phyloP scores from a whole-genome alignment of 2,329 filamentous ascomycete genomes.

The Microsporum canis region DNA sequence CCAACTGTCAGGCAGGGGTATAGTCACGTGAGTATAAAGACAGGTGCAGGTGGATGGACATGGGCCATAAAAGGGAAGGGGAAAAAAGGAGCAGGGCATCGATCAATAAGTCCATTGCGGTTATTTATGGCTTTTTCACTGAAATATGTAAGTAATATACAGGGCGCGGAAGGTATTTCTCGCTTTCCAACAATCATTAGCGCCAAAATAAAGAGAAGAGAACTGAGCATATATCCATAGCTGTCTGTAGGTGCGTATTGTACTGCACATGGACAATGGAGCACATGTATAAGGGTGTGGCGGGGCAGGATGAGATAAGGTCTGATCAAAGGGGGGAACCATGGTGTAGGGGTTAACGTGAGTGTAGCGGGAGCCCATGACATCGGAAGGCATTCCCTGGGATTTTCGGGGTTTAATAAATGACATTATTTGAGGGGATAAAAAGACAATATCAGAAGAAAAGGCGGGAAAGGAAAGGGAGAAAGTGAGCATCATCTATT shows the following conservation, averaged over 20 bases:
- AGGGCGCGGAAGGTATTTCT: neutral
- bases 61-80: neutral
- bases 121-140: neutral
- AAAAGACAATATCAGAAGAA: neutral
- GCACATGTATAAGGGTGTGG: neutral
- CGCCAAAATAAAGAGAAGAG: neutral
- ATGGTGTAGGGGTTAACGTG: neutral
- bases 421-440: neutral
- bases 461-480: neutral
- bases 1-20: neutral
- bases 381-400: neutral
- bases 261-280: neutral
- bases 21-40: neutral
- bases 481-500: neutral
- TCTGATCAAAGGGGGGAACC: neutral
- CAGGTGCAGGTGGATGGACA: too few relatives aligned
- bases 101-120: neutral
- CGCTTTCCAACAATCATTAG: slow-evolving; percentile 1
- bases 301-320: neutral
- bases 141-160: slow-evolving; percentile 1
- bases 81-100: neutral
- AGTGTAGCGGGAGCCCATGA: neutral
- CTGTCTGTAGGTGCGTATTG: neutral
- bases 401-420: neutral
- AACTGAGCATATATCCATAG: neutral